phyloP scores from a whole-genome alignment of 345 rosid species.

The Eucalyptus coolabah region DNA sequence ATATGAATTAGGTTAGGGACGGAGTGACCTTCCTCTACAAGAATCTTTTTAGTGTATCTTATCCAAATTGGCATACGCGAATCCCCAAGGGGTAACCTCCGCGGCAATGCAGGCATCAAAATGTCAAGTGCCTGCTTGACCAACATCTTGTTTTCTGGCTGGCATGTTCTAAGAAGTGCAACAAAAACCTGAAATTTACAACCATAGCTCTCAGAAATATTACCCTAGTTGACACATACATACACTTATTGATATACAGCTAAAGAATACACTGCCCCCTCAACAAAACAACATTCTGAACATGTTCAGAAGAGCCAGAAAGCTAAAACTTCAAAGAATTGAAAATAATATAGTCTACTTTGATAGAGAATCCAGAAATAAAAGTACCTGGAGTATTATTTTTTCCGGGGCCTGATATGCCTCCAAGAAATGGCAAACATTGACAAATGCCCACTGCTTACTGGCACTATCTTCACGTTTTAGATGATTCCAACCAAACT shows the following conservation, averaged over 20 bases:
- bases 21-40: constrained; percentile 99
- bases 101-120: constrained; percentile 95
- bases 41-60: constrained; percentile 90
- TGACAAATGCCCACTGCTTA: constrained; percentile 99
- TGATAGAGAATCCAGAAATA: neutral
- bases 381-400: constrained; percentile 88
- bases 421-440: constrained; percentile 97
- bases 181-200: constrained; percentile 77
- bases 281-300: neutral
- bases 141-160: constrained; percentile 91
- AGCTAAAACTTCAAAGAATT: neutral
- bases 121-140: constrained; percentile 99
- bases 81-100: constrained; percentile 91
- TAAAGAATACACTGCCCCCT: neutral
- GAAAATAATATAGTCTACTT: neutral
- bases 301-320: neutral
- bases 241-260: neutral
- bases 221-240: neutral
- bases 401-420: constrained; percentile 99
- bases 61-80: constrained; percentile 99
- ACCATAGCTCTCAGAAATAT: neutral
- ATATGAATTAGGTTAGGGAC: constrained; percentile 95
- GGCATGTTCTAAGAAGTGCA: constrained; percentile 98
- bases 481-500: constrained; percentile 99
- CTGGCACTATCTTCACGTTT: constrained; percentile 99